Evolutionary conservation across 768 basidiomycete genomes (phyloP).

Genomic region (Lenzites betulinus): DNA sequence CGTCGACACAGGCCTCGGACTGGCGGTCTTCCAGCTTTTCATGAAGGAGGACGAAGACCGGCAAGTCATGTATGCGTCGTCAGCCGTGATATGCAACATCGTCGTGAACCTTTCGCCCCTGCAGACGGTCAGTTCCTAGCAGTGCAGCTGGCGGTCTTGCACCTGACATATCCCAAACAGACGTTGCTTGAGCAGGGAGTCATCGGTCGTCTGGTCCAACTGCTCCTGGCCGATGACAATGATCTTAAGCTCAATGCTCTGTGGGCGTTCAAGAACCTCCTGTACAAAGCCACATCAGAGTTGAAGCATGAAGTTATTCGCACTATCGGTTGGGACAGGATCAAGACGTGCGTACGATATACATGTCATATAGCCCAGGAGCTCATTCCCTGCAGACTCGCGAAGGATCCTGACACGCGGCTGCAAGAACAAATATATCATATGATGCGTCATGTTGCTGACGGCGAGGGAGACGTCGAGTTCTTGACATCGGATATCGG

Average conservation of each 20-base stretch:
- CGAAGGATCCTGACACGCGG: slow-evolving; percentile 52
- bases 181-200: slow-evolving; percentile 68
- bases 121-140: slow-evolving; percentile 51
- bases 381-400: slow-evolving; percentile 41
- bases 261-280: slow-evolving; percentile 89
- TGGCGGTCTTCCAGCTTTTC: slow-evolving; percentile 66
- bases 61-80: slow-evolving; percentile 68
- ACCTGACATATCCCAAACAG: slow-evolving; percentile 35
- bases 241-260: slow-evolving; percentile 67
- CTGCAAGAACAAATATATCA: slow-evolving; percentile 74
- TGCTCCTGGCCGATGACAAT: slow-evolving; percentile 55
- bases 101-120: slow-evolving; percentile 86
- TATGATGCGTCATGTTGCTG: slow-evolving; percentile 67
- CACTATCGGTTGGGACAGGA: slow-evolving; percentile 63
- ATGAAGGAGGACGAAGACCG: slow-evolving; percentile 60
- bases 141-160: too few species aligned
- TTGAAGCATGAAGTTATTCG: slow-evolving; percentile 69
- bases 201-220: slow-evolving; percentile 60
- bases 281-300: slow-evolving; percentile 60
- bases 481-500: slow-evolving; percentile 60
- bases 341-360: slow-evolving; percentile 50
- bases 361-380: too few species aligned
- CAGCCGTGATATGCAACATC: slow-evolving; percentile 81
- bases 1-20: slow-evolving; percentile 78
- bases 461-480: slow-evolving; percentile 63